phyloP scores from a whole-genome alignment of 2,329 filamentous ascomycete species.

The Aulographum hederae region DNA sequence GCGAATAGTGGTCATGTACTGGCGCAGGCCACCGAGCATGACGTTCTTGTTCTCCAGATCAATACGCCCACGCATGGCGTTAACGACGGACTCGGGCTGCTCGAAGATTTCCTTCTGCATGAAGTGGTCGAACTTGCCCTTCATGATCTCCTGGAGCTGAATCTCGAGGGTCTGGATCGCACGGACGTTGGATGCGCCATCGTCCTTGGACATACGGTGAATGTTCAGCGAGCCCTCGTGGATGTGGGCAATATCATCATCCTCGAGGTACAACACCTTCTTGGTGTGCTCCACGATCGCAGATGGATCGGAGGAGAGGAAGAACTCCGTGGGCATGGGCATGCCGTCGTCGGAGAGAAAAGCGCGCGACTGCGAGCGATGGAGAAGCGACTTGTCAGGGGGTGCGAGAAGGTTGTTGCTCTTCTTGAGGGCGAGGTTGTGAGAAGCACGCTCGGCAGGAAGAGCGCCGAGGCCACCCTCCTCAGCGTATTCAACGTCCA shows the following conservation, averaged over 20 bases:
- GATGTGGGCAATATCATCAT: slow-evolving; percentile 98
- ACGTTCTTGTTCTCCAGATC: slow-evolving; percentile 88
- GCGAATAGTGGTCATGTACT: slow-evolving; percentile 92
- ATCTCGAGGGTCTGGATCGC: slow-evolving; percentile 97
- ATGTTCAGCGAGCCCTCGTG: slow-evolving; percentile 99
- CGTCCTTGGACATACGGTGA: slow-evolving; percentile 90
- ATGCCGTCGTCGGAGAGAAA: slow-evolving; percentile 98
- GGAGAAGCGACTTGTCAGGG: slow-evolving; percentile 91
- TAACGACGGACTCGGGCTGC: slow-evolving; percentile 97
- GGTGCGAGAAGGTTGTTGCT: slow-evolving; percentile 47
- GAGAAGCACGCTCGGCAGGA: slow-evolving; percentile 81
- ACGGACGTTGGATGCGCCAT: slow-evolving; percentile 90
- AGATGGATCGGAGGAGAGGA: slow-evolving; percentile 94
- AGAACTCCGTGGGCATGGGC: slow-evolving; percentile 97
- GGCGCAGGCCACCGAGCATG: slow-evolving; percentile 84
- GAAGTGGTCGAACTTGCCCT: slow-evolving; percentile 99
- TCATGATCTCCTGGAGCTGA: slow-evolving; percentile 99
- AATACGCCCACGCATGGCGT: slow-evolving; percentile 98
- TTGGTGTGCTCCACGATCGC: slow-evolving; percentile 99
- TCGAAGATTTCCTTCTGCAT: slow-evolving; percentile 99
- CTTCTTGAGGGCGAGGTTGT: slow-evolving; percentile 96
- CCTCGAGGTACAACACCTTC: slow-evolving; percentile 98
- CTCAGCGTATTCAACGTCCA: slow-evolving; percentile 93
- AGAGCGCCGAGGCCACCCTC: slow-evolving; percentile 66
- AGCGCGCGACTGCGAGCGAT: slow-evolving; percentile 94